A percentile compares a stretch with the other conserved stretches of the same genome.
These are phyloP conservation scores for Euphorbia schlechtendalii DNA, from an alignment of 441 rosid genomes.

Conservation along the genomic window DNA sequence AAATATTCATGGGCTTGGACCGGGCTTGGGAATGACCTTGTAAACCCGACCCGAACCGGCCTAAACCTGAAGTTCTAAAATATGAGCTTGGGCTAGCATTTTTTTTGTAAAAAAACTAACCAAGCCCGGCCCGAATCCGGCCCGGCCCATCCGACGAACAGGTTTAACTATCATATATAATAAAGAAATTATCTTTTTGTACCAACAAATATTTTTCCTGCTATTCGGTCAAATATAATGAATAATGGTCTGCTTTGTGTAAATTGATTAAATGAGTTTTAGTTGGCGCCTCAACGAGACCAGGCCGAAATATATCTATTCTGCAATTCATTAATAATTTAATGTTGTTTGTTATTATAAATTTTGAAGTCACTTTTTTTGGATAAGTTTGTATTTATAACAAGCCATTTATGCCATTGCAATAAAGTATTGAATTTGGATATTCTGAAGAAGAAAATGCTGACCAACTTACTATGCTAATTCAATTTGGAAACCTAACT, in stretches of 20 bases:
- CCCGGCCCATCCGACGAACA: too few relatives aligned
- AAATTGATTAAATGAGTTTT: conserved; percentile 7
- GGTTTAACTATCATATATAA: too few relatives aligned
- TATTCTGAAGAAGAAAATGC: background rate
- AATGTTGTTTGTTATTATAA: too few relatives aligned
- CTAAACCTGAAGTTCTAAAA: too few relatives aligned
- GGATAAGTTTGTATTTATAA: conserved; percentile 13
- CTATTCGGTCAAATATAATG: conserved; percentile 7
- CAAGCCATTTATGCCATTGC: conserved; percentile 5
- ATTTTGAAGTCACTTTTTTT: conserved; percentile 8
- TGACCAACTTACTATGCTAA: background rate
- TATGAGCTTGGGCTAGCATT: too few relatives aligned
- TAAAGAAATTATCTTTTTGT: too few relatives aligned
- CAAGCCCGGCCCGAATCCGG: too few relatives aligned
- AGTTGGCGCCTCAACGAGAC: conserved; percentile 9
- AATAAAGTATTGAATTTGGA: background rate
- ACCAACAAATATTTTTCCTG: too few relatives aligned
- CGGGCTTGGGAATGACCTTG: too few relatives aligned
- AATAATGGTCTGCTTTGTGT: background rate
- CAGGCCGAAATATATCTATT: conserved; percentile 2
- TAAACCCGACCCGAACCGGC: too few relatives aligned
- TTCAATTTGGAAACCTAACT: background rate
- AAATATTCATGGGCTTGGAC: too few relatives aligned
- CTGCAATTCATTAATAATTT: background rate
- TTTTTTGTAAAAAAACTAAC: too few relatives aligned